Evolutionary conservation across 257 asterid species (phyloP).

Genomic region (Coffea eugenioides): DNA sequence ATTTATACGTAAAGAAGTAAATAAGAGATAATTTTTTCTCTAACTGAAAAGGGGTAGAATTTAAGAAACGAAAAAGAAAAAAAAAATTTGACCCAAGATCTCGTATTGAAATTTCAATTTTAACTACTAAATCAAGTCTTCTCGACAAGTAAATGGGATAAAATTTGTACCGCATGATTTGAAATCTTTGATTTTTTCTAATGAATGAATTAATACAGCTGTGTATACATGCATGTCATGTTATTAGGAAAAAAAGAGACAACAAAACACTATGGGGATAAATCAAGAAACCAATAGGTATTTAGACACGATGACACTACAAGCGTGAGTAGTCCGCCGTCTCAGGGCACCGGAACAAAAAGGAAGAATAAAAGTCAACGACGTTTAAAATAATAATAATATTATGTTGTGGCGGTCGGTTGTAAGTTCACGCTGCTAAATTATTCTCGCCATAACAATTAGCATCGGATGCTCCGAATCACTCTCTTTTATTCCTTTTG

Average conservation of each 20-base stretch:
- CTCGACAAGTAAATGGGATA: no score
- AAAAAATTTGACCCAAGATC: no score
- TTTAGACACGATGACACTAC: background rate
- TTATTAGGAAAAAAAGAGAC: background rate
- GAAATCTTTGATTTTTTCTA: no score
- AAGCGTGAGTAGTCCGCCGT: background rate
- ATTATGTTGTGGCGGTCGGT: background rate
- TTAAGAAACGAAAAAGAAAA: no score
- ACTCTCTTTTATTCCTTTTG: background rate
- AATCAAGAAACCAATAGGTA: background rate
- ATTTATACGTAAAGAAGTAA: no score
- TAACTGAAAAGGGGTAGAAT: no score
- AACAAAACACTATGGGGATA: background rate
- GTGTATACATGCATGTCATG: background rate
- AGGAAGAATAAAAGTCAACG: background rate
- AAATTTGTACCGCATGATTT: no score
- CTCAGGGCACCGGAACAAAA: background rate
- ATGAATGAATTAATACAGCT: background rate
- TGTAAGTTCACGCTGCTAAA: background rate
- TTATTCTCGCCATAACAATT: background rate
- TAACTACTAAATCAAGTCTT: no score
- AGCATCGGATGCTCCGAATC: background rate
- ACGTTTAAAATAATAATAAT: no score
- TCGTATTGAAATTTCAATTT: no score
- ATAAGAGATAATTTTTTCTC: no score